A percentile compares a stretch with the other conserved stretches of the same genome.
phyloP scores from a whole-genome alignment of 2,329 filamentous ascomycete genomes.

The Exophiala xenobiotica region DNA sequence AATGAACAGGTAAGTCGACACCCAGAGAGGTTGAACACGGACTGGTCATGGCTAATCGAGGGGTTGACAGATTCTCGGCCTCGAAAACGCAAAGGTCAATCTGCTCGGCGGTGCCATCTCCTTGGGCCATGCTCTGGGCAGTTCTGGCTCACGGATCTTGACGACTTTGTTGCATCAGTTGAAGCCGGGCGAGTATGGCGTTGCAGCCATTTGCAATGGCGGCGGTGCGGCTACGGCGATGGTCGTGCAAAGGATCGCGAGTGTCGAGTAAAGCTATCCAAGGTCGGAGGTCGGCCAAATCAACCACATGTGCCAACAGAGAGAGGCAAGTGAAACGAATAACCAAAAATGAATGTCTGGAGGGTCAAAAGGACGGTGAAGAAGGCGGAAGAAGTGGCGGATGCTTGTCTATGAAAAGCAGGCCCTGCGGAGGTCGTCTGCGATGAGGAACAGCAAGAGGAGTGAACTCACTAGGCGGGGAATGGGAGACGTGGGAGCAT shows the following conservation, averaged over 20 bases:
- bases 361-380: no score
- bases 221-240: slow-evolving; percentile 89
- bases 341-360: no score
- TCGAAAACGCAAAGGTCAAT: slow-evolving; percentile 79
- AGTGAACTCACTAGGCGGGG: background rate
- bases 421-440: no score
- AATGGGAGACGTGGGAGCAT: slow-evolving; percentile 7
- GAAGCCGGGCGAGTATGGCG: slow-evolving; percentile 87
- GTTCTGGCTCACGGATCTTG: slow-evolving; percentile 87
- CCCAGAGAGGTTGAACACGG: no score
- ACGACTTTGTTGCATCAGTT: slow-evolving; percentile 89
- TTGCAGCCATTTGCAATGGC: slow-evolving; percentile 95
- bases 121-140: slow-evolving; percentile 86
- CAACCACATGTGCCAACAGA: no score
- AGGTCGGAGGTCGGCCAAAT: no score
- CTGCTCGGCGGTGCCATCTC: slow-evolving; percentile 88
- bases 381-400: no score
- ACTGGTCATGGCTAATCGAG: no score
- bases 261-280: slow-evolving; percentile 42
- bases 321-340: no score
- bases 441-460: background rate
- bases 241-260: slow-evolving; percentile 79
- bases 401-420: no score
- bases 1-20: slow-evolving; percentile 70
- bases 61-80: slow-evolving; percentile 71